Conservation (phyloP, 768 basidiomycete species). For the Mrakia frigida region DNA sequence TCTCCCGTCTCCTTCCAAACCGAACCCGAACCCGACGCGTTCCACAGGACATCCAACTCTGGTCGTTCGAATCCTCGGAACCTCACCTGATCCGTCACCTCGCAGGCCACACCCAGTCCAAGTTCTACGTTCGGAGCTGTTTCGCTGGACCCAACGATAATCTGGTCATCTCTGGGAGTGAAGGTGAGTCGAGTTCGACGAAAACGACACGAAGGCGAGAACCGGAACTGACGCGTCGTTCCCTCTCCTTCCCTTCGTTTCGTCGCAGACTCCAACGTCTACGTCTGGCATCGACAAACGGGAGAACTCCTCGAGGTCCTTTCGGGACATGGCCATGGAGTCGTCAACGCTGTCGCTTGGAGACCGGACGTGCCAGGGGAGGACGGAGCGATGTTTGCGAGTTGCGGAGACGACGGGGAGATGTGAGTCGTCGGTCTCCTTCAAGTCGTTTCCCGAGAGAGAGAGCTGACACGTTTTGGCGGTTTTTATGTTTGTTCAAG, state of each 20-base stretch:
- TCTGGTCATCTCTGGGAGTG: conserved; percentile 88
- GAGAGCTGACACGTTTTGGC: no score
- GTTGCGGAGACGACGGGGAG: conserved; percentile 86
- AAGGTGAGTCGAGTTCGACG: conserved; percentile 57
- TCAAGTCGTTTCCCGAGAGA: no score
- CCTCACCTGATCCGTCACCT: conserved; percentile 67
- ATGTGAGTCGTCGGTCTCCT: conserved; percentile 47
- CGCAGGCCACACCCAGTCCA: conserved; percentile 75
- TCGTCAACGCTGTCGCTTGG: conserved; percentile 95
- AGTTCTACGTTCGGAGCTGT: conserved; percentile 83
- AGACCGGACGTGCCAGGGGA: conserved; percentile 75
- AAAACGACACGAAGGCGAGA: no score
- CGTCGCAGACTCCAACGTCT: conserved; percentile 83
- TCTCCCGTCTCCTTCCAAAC: no score
- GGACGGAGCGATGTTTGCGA: conserved; percentile 65
- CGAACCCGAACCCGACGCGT: no score
- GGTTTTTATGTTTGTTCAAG: not conserved
- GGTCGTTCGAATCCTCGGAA: conserved; percentile 63
- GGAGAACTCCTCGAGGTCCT: conserved; percentile 80
- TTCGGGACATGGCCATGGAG: conserved; percentile 76
- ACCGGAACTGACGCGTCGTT: no score
- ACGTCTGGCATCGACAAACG: conserved; percentile 90
- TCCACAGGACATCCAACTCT: conserved; percentile 75
- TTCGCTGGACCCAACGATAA: conserved; percentile 86
- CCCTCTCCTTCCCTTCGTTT: conserved; percentile 32